A percentile compares a stretch with the other conserved stretches of the same genome.
Evolutionary conservation across 352 stramenopile species (phyloP).

Genomic region (Blastocystis sp.): DNA sequence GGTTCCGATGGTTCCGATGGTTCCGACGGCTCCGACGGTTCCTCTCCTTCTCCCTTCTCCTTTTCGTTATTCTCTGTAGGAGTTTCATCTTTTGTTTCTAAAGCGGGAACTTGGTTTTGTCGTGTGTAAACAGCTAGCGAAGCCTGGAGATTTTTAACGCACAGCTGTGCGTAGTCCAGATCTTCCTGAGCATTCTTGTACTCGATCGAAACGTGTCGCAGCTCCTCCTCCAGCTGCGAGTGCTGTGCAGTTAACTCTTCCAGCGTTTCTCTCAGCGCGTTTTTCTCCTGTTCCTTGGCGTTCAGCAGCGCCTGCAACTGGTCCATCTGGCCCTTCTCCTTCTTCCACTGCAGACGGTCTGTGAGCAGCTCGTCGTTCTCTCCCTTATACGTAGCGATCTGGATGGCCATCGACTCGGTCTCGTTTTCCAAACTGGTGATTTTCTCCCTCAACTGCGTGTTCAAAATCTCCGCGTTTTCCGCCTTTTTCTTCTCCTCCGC

Average conservation of each 20-base stretch:
- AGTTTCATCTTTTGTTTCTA: too few relatives aligned
- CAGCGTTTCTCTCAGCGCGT: conserved; percentile 63
- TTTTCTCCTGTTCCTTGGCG: conserved; percentile 61
- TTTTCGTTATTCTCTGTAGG: background rate
- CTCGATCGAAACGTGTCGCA: conserved; percentile 66
- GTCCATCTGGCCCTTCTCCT: conserved; percentile 66
- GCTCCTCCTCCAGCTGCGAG: conserved; percentile 64
- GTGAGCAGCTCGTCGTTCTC: conserved; percentile 70
- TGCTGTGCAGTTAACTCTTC: conserved; percentile 67
- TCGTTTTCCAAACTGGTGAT: conserved; percentile 65
- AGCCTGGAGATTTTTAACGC: conserved; percentile 71
- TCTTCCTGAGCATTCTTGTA: conserved; percentile 68
- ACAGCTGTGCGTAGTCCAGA: conserved; percentile 68
- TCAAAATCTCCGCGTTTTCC: conserved; percentile 66
- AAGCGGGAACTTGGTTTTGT: background rate
- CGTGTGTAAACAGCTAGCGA: conserved; percentile 24
- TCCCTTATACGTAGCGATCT: conserved; percentile 68
- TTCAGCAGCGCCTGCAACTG: conserved; percentile 66
- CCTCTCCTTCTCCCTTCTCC: background rate
- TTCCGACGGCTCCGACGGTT: background rate
- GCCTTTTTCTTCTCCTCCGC: conserved; percentile 55
- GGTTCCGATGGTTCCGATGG: background rate
- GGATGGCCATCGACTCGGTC: conserved; percentile 66
- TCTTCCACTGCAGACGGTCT: conserved; percentile 68
- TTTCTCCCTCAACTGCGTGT: conserved; percentile 66